Conservation (phyloP, 306 rosid genomes). For the Phaseolus lunatus region DNA sequence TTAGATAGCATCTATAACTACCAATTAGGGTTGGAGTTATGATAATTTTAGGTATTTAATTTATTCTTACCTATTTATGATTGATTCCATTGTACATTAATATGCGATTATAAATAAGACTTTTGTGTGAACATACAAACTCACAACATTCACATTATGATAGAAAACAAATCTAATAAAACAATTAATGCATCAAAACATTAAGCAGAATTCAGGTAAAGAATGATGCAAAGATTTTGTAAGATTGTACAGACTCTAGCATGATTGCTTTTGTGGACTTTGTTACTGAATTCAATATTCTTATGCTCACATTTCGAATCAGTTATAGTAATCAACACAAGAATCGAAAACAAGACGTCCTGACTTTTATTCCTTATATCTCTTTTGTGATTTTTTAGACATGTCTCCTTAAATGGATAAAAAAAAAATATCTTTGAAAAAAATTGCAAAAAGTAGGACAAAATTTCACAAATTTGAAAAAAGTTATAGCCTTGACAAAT, state of each 20-base stretch:
- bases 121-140: neutral
- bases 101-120: constrained; percentile 1
- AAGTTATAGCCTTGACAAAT: too few relatives aligned
- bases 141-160: neutral
- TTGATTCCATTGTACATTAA: neutral
- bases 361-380: too few relatives aligned
- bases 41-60: neutral
- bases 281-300: constrained; percentile 26
- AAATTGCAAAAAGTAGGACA: too few relatives aligned
- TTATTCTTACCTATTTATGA: neutral
- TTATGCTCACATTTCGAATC: constrained; percentile 24
- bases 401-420: too few relatives aligned
- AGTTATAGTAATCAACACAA: constrained; percentile 12
- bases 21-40: neutral
- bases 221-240: constrained; percentile 23
- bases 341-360: too few relatives aligned
- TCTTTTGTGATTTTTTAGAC: too few relatives aligned
- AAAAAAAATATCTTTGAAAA: too few relatives aligned
- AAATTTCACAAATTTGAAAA: too few relatives aligned
- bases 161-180: constrained; percentile 27
- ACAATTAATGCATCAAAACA: constrained; percentile 29
- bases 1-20: neutral
- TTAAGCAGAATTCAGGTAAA: constrained; percentile 22
- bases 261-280: constrained; percentile 9
- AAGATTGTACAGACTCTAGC: constrained; percentile 33